Evolutionary conservation across 2,329 filamentous ascomycete genomes (phyloP), one percentile per base, ranked within the genome.

Genomic region (Scytalidium lignicola): DNA sequence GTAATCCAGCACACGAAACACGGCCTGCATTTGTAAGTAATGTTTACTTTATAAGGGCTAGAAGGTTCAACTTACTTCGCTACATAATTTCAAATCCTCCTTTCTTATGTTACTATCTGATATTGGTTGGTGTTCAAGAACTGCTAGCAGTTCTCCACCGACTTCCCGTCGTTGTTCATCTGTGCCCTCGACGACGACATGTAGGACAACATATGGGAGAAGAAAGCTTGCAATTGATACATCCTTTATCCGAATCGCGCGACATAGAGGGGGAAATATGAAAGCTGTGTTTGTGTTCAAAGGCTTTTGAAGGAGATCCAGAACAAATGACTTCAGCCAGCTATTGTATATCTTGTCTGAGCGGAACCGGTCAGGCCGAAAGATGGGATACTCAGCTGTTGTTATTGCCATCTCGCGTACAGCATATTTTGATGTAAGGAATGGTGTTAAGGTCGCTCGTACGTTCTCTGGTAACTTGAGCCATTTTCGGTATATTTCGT

Each of bases 1-100:
- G 65, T 99, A 97, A 65, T 99, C 95, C 0, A 99, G 76, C 3
- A 95, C 81, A 43, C 86, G 82, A 65, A 99, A 99, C 2, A 96
- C 85, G 49, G 87, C 90, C 87, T 93, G 49, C 46, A 15, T 2
- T n/a, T 48, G 69, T 32, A 68, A 61, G 26, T 57, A 3, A 1
- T 3, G 3, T 46, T 6, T n/a, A 21, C 10, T 21, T 39, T 41
- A 15, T n/a, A 9, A 50, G 26, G 41, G 13, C 15, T 1, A 22
- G 3, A 40, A 26, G 18, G 15, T 1, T 8, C 10, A 40, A 37
- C 76, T 71, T 73, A 90, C 90, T 74, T 97, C 90, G 61, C 89
- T 96, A 64, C 88, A 96, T 46, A 88, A 75, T 61, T 92, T 88
- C 60, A 90, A 79, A 45, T 89, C 85, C 56, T 96, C 88, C 44